Evolutionary conservation across 2,329 filamentous ascomycete species (phyloP), one percentile per base, ranked within the genome.

Genomic region (Apiospora kogelbergensis): DNA sequence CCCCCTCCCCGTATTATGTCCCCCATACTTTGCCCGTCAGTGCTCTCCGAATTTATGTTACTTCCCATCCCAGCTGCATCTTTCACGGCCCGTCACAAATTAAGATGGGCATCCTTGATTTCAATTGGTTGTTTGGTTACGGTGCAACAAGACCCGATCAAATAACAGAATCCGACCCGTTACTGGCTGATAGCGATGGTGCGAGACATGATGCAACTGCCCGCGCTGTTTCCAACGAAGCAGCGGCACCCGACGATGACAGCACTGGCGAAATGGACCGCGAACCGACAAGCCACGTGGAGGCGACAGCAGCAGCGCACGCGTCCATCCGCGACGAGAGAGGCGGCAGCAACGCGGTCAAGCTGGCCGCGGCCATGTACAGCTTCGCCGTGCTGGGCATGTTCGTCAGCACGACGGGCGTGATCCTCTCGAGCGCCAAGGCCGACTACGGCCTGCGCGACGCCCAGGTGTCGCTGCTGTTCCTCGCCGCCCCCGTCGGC

Each of bases 391-490:
- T 66, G 20, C 65, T 46, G 9, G 65, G 65, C 33, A 44, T 66
- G 30, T 66, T 66, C 65, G 33, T 24, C 17, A 37, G 42, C 65
- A 46, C 42, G 17, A 40, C 45, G 24, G 65, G 65, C 44, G 65
- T 66, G 13, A 53, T 44, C 33, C 24, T 45, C 0, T 26, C 63
- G 63, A 60, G 53, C 53, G 53, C 37, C 2, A 5, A 60, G 17
- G 30, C 53, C 53, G 30, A 60, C 30, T 60, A 37, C 30, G 53
- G 72, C 24, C 76, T 85, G 1, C 78, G 75, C 13, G 83, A 85
- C 64, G 72, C 81, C 1, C 76, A 78, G 26, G 83, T 84, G 0
- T 84, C 83, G 5, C 74, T 81, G 5, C 76, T 84, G 45, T 86
- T 86, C 70, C 76, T 85, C 2, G 78, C 79, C 0, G 76, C 76